Percentiles rank a stretch among this genome's conserved stretches.
Conservation (phyloP, 805 yeast species). For the Komagataella phaffii region DNA sequence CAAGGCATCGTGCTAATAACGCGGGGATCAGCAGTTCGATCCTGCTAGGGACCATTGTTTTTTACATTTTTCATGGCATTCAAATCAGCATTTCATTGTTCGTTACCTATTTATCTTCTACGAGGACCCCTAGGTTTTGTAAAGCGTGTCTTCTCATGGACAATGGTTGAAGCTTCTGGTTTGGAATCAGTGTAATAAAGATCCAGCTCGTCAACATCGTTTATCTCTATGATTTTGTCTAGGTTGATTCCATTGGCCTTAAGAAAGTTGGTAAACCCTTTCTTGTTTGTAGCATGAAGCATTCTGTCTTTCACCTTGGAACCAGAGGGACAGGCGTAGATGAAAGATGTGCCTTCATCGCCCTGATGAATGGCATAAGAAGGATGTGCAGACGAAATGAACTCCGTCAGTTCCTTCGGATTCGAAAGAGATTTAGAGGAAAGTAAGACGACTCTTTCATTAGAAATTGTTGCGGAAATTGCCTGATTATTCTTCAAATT, state of each 20-base stretch:
- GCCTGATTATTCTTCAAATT: conserved; percentile 17
- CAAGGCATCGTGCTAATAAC: conserved; percentile 32
- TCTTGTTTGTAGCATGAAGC: conserved; percentile 79
- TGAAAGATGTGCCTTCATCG: conserved; percentile 30
- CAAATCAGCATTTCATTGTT: not conserved
- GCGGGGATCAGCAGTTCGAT: conserved; percentile 73
- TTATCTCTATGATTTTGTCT: conserved; percentile 47
- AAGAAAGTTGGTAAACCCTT: conserved; percentile 41
- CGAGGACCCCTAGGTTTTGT: conserved; percentile 65
- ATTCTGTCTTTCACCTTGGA: conserved; percentile 83
- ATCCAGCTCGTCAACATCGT: conserved; percentile 61
- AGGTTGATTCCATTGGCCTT: conserved; percentile 20
- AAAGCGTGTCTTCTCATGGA: conserved; percentile 22
- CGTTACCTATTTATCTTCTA: conserved; percentile 21
- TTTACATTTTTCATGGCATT: not conserved
- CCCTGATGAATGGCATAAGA: conserved; percentile 45
- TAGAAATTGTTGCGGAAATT: conserved; percentile 37
- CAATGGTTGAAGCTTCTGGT: conserved; percentile 6
- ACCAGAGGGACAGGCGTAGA: conserved; percentile 83
- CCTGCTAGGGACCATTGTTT: conserved; percentile 65
- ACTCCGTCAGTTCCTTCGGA: conserved; percentile 12
- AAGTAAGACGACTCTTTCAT: conserved; percentile 6
- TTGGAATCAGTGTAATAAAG: conserved; percentile 15
- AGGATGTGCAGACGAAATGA: conserved; percentile 30
- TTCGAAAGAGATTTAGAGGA: conserved; percentile 7